Conservation (phyloP, 345 rosid genomes). For the Dovyalis caffra region DNA sequence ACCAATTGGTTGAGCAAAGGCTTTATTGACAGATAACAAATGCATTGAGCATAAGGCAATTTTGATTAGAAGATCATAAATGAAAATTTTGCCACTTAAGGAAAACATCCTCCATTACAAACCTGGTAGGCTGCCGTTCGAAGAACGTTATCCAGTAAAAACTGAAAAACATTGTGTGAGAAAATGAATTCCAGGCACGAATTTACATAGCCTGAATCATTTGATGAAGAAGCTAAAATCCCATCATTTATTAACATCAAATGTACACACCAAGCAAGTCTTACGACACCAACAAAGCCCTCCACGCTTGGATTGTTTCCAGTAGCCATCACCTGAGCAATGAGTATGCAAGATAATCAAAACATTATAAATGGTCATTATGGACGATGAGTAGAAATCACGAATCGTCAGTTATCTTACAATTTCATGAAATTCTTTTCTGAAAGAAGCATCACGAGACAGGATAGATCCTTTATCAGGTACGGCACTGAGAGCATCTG, state of each 20-base stretch:
- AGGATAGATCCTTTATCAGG: constrained; percentile 78
- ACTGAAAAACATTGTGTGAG: constrained; percentile 74
- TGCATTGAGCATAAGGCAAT: not conserved
- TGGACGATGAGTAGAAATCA: constrained; percentile 10
- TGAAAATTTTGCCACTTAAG: not conserved
- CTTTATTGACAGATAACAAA: not conserved
- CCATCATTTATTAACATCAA: constrained; percentile 75
- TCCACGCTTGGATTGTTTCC: constrained; percentile 58
- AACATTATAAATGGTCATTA: constrained; percentile 17
- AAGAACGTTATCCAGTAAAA: constrained; percentile 76
- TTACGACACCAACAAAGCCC: constrained; percentile 72
- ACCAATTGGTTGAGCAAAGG: not conserved
- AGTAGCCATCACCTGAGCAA: constrained; percentile 60
- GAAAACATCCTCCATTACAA: not conserved
- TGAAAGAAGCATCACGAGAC: constrained; percentile 72
- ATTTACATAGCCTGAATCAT: constrained; percentile 59
- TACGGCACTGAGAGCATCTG: constrained; percentile 81
- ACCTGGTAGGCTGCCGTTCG: constrained; percentile 91
- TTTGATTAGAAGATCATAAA: not conserved
- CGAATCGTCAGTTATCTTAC: constrained; percentile 51
- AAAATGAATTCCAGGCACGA: constrained; percentile 76
- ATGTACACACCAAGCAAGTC: constrained; percentile 93
- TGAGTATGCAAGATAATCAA: constrained; percentile 30
- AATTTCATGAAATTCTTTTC: constrained; percentile 81
- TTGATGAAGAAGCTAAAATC: constrained; percentile 47